Base-by-base conservation (phyloP, 352 stramenopile species). In the Phytopythium helicoides region DNA sequence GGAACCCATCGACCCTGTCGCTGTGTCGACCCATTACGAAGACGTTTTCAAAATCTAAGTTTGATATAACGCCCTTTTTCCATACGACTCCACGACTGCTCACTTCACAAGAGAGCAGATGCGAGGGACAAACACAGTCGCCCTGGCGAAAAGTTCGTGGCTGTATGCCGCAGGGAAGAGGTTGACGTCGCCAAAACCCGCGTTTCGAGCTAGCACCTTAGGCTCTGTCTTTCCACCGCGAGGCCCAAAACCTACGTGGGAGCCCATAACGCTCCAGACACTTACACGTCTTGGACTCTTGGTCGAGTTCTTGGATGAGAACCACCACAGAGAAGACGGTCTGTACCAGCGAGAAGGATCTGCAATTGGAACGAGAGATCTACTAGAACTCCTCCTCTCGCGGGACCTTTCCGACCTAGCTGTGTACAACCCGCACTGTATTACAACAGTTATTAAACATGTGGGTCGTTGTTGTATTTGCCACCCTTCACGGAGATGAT, bases 301-400 rank as follows among this genome's bases (percentile, higher is more conserved):
- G n/a, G 52, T 88, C 25, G 44, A 71, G 37, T 86, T 73, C 35
- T 60, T 85, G 0, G 60, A 85, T 10, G 44, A 75, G 19, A 66
- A 81, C 45, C 58, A 86, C 22, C 53, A 52, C 0, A 53, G 66
- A 33, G 74, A 78, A 35, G 72, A 86, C 42, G 70, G 65, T 9
- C 54, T 88, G 14, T 88, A 86, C n/a, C 63, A 60, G 25, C 62
- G 66, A 44, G 39, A 71, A 26, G 70, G 67, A 10, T 16, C 58
- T 8, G 19, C 18, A 0, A 28, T 64, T 16, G 68, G 73, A 36
- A 49, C 38, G n/a, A 62, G 57, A 23, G 60, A 75, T 1, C 33
- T 76, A n/a, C 40, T 69, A 37, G 46, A 51, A n/a, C 56, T 52
- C 12, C 66, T 46, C 42, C 40, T 56, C 14, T 36, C 41, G 11